Conservation (phyloP, 805 yeast genomes). For the Metschnikowia gelsemii region DNA sequence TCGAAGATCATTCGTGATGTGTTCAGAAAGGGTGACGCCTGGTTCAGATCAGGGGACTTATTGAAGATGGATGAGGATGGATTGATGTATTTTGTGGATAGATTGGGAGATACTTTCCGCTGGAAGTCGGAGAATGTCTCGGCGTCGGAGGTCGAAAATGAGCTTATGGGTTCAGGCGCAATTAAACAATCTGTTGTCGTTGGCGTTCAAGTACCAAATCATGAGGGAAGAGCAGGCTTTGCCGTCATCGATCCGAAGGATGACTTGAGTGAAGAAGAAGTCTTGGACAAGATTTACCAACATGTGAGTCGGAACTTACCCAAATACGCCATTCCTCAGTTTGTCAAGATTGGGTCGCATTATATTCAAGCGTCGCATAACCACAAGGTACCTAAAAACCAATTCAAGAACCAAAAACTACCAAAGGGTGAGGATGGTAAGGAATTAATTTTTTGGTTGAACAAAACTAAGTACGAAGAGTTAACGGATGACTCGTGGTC, state of each 20-base stretch:
- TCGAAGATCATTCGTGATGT: conserved; percentile 74
- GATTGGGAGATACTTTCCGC: conserved; percentile 92
- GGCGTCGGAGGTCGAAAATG: conserved; percentile 89
- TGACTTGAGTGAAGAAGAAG: conserved; percentile 23
- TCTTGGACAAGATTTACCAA: conserved; percentile 28
- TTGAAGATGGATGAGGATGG: conserved; percentile 67
- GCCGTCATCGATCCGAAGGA: conserved; percentile 65
- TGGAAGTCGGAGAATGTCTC: conserved; percentile 97
- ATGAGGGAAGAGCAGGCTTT: conserved; percentile 94
- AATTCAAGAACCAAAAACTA: conserved; percentile 62
- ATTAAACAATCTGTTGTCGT: conserved; percentile 79
- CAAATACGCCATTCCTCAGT: conserved; percentile 81
- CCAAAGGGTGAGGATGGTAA: conserved; percentile 63
- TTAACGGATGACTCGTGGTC: conserved; percentile 61
- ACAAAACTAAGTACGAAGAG: conserved; percentile 51
- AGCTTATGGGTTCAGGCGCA: conserved; percentile 47
- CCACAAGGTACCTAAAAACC: conserved; percentile 74
- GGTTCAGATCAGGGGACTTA: conserved; percentile 87
- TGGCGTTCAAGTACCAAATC: conserved; percentile 78
- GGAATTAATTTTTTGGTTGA: conserved; percentile 72
- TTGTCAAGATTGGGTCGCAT: conserved; percentile 62
- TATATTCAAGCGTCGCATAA: conserved; percentile 68
- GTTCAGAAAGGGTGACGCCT: conserved; percentile 83
- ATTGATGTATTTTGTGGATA: conserved; percentile 78
- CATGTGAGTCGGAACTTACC: conserved; percentile 54